phyloP scores from a whole-genome alignment of 768 basidiomycete genomes.

The Lentinula sp. region DNA sequence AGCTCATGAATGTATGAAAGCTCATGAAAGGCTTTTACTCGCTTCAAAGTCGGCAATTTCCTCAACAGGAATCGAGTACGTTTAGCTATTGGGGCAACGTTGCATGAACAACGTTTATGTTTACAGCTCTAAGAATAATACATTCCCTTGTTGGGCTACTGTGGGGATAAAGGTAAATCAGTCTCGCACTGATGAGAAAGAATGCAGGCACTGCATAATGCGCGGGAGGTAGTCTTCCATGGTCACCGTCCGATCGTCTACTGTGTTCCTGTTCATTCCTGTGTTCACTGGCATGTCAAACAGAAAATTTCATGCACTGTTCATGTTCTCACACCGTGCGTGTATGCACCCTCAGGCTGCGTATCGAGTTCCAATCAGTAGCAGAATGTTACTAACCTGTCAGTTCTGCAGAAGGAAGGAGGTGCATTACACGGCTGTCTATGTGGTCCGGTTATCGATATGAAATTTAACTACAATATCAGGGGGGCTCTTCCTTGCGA shows the following conservation, averaged over 20 bases:
- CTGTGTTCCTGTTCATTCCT: not conserved
- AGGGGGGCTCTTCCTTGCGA: no score
- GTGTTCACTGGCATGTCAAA: not conserved
- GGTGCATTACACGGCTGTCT: no score
- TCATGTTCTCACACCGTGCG: not conserved
- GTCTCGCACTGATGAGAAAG: not conserved
- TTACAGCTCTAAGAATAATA: not conserved
- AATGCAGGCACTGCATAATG: not conserved
- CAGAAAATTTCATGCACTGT: not conserved
- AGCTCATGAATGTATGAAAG: not conserved
- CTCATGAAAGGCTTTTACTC: not conserved
- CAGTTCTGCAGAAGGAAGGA: not conserved
- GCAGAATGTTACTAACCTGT: not conserved
- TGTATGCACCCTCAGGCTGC: not conserved
- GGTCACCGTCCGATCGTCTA: not conserved
- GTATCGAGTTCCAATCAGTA: not conserved
- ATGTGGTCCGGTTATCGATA: not conserved
- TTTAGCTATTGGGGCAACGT: conserved; percentile 1
- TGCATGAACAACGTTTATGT: not conserved
- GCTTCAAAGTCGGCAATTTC: not conserved
- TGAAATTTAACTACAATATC: not conserved
- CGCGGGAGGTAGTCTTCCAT: not conserved
- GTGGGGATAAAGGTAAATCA: not conserved
- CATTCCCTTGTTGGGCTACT: not conserved
- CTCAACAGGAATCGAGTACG: not conserved